phyloP scores from a whole-genome alignment of 2,329 filamentous ascomycete genomes.

The Simplicillium aogashimaense region DNA sequence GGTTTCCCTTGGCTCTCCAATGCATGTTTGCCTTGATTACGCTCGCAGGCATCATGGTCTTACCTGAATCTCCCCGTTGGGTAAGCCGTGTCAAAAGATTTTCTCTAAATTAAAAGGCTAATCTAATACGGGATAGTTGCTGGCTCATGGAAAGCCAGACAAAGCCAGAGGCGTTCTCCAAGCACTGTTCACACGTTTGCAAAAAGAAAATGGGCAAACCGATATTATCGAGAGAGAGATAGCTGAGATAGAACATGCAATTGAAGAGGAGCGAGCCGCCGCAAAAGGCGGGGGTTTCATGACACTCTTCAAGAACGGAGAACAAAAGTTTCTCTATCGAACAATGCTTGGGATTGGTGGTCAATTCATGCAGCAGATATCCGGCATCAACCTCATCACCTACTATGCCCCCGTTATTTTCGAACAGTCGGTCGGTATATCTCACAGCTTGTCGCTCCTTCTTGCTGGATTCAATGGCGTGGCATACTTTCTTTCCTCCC shows the following conservation, averaged over 20 bases:
- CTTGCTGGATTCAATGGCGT: constrained; percentile 40
- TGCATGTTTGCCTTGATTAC: constrained; percentile 28
- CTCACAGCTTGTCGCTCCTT: constrained; percentile 35
- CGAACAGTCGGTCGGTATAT: constrained; percentile 31
- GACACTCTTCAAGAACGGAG: constrained; percentile 28
- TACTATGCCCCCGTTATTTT: constrained; percentile 32
- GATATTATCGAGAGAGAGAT: constrained; percentile 18
- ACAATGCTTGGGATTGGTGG: constrained; percentile 30
- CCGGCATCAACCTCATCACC: constrained; percentile 24
- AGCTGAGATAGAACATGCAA: constrained; percentile 25
- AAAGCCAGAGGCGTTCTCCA: constrained; percentile 26
- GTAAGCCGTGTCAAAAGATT: constrained; percentile 10
- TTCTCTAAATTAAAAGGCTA: too few species aligned
- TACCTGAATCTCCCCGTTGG: constrained; percentile 35
- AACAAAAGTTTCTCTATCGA: constrained; percentile 28
- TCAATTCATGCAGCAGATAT: constrained; percentile 33
- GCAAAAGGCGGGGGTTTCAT: constrained; percentile 20
- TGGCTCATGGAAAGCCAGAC: constrained; percentile 28
- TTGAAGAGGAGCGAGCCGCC: constrained; percentile 28
- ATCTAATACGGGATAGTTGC: too few species aligned
- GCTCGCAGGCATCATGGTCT: constrained; percentile 18
- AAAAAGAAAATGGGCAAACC: constrained; percentile 15
- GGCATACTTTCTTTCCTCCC: constrained; percentile 21
- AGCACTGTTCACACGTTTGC: constrained; percentile 11
- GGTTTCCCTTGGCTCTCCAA: constrained; percentile 34